Conservation (phyloP, 2,329 filamentous ascomycete species). For the Cladosporium sp. region DNA sequence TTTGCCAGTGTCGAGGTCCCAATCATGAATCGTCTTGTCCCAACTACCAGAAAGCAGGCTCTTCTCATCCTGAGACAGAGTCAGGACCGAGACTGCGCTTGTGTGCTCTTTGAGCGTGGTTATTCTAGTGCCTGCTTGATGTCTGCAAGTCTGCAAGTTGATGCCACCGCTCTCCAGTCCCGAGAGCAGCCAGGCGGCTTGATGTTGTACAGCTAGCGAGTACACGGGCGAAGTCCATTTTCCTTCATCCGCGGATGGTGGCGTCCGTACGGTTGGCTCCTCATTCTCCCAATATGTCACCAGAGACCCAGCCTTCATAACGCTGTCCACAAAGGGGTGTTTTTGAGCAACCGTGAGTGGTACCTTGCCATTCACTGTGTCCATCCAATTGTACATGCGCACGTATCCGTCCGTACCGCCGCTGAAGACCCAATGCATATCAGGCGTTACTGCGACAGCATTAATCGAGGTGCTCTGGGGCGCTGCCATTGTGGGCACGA, state of each 20-base stretch:
- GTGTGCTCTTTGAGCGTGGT: slow-evolving; percentile 75
- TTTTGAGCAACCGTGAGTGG: slow-evolving; percentile 90
- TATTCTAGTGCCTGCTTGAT: slow-evolving; percentile 91
- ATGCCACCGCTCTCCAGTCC: slow-evolving; percentile 88
- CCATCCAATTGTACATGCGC: slow-evolving; percentile 91
- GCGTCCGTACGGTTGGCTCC: slow-evolving; percentile 47
- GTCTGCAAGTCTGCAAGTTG: slow-evolving; percentile 86
- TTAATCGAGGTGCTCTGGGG: slow-evolving; percentile 96
- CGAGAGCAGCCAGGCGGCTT: slow-evolving; percentile 86
- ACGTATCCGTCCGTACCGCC: slow-evolving; percentile 95
- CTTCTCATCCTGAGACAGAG: slow-evolving; percentile 76
- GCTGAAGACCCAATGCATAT: slow-evolving; percentile 91
- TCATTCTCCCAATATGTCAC: slow-evolving; percentile 99
- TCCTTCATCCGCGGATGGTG: slow-evolving; percentile 47
- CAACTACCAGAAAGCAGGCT: slow-evolving; percentile 89
- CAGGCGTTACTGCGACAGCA: slow-evolving; percentile 82
- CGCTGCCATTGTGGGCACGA: slow-evolving; percentile 93
- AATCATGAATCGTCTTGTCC: slow-evolving; percentile 92
- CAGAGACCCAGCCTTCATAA: slow-evolving; percentile 88
- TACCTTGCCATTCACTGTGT: slow-evolving; percentile 91
- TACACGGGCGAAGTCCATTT: slow-evolving; percentile 74
- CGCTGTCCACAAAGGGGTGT: slow-evolving; percentile 95
- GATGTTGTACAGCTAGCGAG: slow-evolving; percentile 83
- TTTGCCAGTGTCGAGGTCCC: slow-evolving; percentile 86
- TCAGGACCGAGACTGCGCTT: slow-evolving; percentile 85